Evolutionary conservation across 2,329 filamentous ascomycete species (phyloP).

Genomic region (Orbilia brochopaga): DNA sequence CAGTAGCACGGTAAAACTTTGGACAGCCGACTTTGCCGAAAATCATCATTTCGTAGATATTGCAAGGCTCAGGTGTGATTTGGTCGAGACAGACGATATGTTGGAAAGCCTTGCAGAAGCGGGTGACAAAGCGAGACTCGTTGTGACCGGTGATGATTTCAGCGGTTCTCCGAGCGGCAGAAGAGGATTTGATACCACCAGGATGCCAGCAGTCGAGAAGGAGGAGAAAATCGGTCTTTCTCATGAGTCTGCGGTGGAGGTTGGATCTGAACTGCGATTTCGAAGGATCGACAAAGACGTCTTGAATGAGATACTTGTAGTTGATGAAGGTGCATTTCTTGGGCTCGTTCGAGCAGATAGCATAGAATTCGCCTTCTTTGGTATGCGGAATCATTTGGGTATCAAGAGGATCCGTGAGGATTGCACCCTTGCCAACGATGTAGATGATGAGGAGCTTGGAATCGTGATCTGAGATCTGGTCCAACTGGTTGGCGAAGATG

Average conservation of each 20-base stretch:
- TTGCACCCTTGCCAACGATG: constrained; percentile 3
- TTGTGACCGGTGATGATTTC: constrained; percentile 18
- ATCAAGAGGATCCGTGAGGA: constrained; percentile 1
- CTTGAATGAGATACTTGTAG: constrained; percentile 14
- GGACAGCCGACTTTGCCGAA: constrained; percentile 2
- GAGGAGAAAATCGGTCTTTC: constrained; percentile 13
- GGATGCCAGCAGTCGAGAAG: constrained; percentile 18
- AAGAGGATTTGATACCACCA: background rate
- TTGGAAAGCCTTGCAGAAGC: constrained; percentile 20
- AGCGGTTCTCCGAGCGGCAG: constrained; percentile 6
- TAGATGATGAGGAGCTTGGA: constrained; percentile 18
- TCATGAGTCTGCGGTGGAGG: constrained; percentile 9
- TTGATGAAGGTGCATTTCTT: constrained; percentile 7
- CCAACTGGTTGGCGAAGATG: constrained; percentile 11
- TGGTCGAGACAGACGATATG: constrained; percentile 16
- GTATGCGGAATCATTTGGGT: constrained; percentile 5
- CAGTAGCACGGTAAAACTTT: constrained; percentile 12
- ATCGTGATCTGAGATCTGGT: constrained; percentile 21
- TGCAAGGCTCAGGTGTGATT: constrained; percentile 8
- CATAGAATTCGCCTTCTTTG: constrained; percentile 6
- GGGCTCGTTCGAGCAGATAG: constrained; percentile 9
- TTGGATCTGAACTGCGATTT: constrained; percentile 5
- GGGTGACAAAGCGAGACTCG: constrained; percentile 11
- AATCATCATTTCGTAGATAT: constrained; percentile 21
- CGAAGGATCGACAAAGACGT: constrained; percentile 10